Evolutionary conservation across 2,329 filamentous ascomycete species (phyloP).

Genomic region (Thermochaetoides dissita): DNA sequence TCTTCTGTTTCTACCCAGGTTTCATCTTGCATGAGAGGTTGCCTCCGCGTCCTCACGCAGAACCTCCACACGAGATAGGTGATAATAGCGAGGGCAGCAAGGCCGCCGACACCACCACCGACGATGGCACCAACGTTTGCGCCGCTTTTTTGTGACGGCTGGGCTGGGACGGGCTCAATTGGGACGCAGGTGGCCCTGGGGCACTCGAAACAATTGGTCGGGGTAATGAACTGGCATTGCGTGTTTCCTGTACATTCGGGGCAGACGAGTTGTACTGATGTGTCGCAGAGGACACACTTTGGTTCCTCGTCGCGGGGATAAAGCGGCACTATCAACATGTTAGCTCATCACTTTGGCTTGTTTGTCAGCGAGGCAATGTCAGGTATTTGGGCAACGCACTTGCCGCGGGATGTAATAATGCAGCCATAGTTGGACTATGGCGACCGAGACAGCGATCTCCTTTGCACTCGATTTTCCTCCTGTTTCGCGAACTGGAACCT

Average conservation of each 20-base stretch:
- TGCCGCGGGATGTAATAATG: neutral
- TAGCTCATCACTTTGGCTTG: neutral
- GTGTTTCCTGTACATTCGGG: constrained; percentile 29
- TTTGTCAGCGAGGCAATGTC: too few species aligned
- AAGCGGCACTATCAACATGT: neutral
- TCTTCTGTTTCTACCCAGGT: constrained; percentile 45
- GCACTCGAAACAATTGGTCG: constrained; percentile 33
- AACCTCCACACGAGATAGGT: constrained; percentile 79
- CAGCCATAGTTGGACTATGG: constrained; percentile 7
- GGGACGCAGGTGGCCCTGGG: constrained; percentile 31
- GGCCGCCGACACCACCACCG: constrained; percentile 76
- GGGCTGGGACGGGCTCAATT: constrained; percentile 7
- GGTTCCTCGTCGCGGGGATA: too few species aligned
- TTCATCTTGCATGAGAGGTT: constrained; percentile 36
- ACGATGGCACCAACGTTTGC: constrained; percentile 75
- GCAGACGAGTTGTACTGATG: constrained; percentile 24
- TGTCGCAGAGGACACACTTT: constrained; percentile 31
- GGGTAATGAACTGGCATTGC: constrained; percentile 32
- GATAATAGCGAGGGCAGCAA: constrained; percentile 58
- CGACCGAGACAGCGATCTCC: neutral
- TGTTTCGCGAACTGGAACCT: neutral
- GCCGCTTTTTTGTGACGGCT: constrained; percentile 17
- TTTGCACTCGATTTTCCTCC: constrained; percentile 1
- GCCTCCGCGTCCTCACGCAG: constrained; percentile 67
- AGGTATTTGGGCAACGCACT: constrained; percentile 1